Base-by-base conservation (phyloP, 176 grass and related monocot species). In the Poa pratensis region DNA sequence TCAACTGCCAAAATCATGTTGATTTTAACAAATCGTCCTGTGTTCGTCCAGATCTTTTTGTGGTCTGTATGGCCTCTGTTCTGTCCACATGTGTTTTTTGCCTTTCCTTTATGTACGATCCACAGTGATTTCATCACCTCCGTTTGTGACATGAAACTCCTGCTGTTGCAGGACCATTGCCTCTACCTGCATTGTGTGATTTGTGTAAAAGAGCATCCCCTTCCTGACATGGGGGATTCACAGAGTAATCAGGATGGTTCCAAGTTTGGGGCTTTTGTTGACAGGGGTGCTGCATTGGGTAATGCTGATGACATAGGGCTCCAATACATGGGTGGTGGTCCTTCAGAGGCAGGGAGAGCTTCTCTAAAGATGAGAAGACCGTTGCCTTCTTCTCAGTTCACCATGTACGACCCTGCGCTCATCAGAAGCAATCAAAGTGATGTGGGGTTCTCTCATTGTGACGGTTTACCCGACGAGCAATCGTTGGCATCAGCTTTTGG, bases 141-240 rank as follows among this genome's bases (percentile, higher is more conserved):
- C 42, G 53, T 83, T 55, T 63, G 32, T 66, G 64, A 57, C 35
- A 63, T 72, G 51, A 73, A 76, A 40, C 80, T 48, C 51, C 27
- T 69, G 65, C 20, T 84, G 76, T 32, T 80, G 69, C 75, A 90
- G 87, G 81, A 54, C 37, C 48, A 46, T 64, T 87, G 27, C 76
- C 12, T 61, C 37, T 71, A 68, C 84, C 80, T 87, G 81, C 91
- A 87, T 92, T 89, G 84, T 77, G 30, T 32, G 71, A 60, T 90
- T 67, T 9, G 13, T 32, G 39, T 0, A 14, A 30, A 13, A 35
- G 14, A 80, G 46, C 69, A 15, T 80, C 78, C 54, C 59, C 54
- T 40, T 80, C 73, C 78, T 61, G 39, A 1, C n/a, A 92, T 90
- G 91, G 84, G 59, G 57, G 65, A 50, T 46, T 75, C 77, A 13